These are phyloP conservation scores for Lippia alba DNA, from an alignment of 305 asterid species.

Conservation along the genomic window DNA sequence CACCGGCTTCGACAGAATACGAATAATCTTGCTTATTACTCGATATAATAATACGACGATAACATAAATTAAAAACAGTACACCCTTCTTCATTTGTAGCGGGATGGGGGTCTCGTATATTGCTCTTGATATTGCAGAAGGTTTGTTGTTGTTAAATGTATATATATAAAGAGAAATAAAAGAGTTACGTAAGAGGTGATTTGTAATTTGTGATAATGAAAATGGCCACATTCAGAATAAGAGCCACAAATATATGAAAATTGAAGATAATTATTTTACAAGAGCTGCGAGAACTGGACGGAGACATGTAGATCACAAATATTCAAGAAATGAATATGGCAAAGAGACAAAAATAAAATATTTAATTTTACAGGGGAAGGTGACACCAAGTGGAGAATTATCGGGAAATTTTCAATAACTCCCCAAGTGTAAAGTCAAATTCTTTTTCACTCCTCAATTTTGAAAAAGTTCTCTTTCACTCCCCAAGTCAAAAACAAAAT, in stretches of 20 bases:
- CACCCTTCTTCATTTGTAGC: not conserved
- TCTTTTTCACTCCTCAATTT: too few relatives aligned
- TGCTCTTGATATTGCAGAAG: conserved; percentile 5
- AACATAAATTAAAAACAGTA: not conserved
- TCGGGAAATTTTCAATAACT: too few relatives aligned
- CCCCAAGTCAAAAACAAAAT: too few relatives aligned
- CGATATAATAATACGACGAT: not conserved
- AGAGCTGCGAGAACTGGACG: not conserved
- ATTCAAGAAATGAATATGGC: not conserved
- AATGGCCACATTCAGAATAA: conserved; percentile 9
- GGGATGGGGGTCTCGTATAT: not conserved
- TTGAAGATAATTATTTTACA: not conserved
- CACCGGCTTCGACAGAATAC: not conserved
- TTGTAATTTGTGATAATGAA: conserved; percentile 29
- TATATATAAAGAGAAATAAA: not conserved
- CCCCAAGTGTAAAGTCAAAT: too few relatives aligned
- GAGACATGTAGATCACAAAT: not conserved
- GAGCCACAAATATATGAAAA: conserved; percentile 28
- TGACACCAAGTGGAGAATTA: too few relatives aligned
- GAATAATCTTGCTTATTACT: not conserved
- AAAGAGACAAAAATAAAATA: too few relatives aligned
- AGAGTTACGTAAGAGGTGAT: not conserved
- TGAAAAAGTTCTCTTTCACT: too few relatives aligned
- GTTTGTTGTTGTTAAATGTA: not conserved
- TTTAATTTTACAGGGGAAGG: too few relatives aligned